These are phyloP conservation scores for Colletotrichum orchidophilum DNA, from an alignment of 2,329 filamentous ascomycete species.

Conservation along the genomic window DNA sequence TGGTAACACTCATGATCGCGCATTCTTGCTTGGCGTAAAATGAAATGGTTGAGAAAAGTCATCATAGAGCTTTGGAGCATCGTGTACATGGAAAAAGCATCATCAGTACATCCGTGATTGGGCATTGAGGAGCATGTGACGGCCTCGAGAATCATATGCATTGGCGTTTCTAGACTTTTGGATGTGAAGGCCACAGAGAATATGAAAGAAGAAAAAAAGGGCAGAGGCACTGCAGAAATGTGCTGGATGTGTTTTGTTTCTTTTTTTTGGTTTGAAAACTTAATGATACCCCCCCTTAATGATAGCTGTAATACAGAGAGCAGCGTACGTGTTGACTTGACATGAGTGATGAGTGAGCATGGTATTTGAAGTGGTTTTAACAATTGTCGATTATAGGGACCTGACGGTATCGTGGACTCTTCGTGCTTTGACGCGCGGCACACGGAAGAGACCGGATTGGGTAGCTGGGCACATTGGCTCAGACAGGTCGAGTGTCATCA, in stretches of 20 bases:
- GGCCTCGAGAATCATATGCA: background rate
- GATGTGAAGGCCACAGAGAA: background rate
- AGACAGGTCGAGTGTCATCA: too few species aligned
- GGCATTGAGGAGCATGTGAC: background rate
- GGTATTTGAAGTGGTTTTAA: too few species aligned
- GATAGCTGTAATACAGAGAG: background rate
- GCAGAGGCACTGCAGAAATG: background rate
- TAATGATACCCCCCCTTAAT: slow-evolving; percentile 12
- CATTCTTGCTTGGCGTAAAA: background rate
- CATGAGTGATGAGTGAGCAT: background rate
- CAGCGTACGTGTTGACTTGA: background rate
- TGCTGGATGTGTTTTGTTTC: background rate
- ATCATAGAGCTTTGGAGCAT: background rate
- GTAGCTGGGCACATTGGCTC: too few species aligned
- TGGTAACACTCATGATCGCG: slow-evolving; percentile 39
- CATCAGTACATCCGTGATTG: background rate
- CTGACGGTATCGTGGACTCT: background rate
- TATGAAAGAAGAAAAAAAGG: background rate
- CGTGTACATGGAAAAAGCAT: background rate
- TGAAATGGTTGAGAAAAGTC: background rate
- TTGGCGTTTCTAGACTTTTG: background rate
- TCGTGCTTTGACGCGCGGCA: background rate
- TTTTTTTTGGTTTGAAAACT: background rate
- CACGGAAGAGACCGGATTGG: too few species aligned
- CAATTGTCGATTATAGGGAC: too few species aligned